A percentile compares a stretch with the other conserved stretches of the same genome.
These are phyloP conservation scores for Cudoniella acicularis DNA, from an alignment of 495 filamentous ascomycete genomes.

Conservation along the genomic window DNA sequence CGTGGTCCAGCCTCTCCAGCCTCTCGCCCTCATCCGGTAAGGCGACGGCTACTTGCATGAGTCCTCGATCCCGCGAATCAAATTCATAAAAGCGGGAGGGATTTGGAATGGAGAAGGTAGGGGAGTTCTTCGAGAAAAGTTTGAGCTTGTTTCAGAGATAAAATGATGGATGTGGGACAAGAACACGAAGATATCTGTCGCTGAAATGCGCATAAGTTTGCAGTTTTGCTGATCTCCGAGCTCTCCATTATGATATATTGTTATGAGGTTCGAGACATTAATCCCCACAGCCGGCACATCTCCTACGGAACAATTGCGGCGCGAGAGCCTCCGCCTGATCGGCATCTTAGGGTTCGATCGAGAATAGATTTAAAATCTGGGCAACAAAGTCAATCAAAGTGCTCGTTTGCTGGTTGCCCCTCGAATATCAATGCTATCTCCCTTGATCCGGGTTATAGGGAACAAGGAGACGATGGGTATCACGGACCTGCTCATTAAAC, in stretches of 20 bases:
- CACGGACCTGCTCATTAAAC: slow-evolving; percentile 1
- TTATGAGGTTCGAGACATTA: neutral
- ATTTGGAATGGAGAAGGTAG: neutral
- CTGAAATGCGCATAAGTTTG: neutral
- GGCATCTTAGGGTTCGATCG: neutral
- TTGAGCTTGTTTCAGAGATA: neutral
- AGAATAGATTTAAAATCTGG: neutral
- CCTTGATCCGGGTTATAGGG: neutral
- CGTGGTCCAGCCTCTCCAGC: neutral
- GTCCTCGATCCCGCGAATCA: neutral
- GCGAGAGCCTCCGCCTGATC: neutral
- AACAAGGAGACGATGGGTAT: neutral
- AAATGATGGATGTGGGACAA: no score
- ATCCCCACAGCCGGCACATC: neutral
- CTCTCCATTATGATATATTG: neutral
- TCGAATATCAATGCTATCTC: neutral
- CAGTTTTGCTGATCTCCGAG: neutral
- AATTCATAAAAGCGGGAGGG: neutral
- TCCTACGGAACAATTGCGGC: neutral
- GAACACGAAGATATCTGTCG: no score
- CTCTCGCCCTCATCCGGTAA: neutral
- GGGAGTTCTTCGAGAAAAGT: neutral
- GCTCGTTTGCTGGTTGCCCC: neutral
- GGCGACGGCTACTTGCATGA: slow-evolving; percentile 1
- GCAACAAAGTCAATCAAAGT: neutral